These are phyloP conservation scores for Podospora bellae-mahoneyi DNA, from an alignment of 495 filamentous ascomycete species.

Conservation along the genomic window DNA sequence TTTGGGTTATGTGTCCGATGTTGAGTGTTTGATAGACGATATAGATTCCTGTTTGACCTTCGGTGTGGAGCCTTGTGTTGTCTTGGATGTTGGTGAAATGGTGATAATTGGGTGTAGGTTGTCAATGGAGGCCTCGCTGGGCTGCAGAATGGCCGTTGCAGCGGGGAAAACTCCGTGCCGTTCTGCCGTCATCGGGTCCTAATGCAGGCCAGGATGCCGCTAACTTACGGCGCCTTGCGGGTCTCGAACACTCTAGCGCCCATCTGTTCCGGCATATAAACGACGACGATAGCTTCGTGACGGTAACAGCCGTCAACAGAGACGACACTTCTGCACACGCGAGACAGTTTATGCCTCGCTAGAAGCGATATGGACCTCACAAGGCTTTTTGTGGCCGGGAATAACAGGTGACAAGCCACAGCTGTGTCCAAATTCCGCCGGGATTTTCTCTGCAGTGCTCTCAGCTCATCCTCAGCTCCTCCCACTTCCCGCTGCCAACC, in stretches of 20 bases:
- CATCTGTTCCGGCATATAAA: background rate
- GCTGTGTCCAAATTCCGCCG: background rate
- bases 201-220: conserved; percentile 1
- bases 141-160: background rate
- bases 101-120: background rate
- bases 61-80: background rate
- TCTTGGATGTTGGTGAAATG: background rate
- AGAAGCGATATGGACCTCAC: background rate
- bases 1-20: background rate
- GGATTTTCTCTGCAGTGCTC: background rate
- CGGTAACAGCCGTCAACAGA: background rate
- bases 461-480: background rate
- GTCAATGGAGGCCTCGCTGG: conserved; percentile 2
- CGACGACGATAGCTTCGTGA: background rate
- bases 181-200: background rate
- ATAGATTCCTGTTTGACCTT: background rate
- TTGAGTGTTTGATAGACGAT: background rate
- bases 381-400: background rate
- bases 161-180: background rate
- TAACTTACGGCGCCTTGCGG: background rate
- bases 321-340: background rate
- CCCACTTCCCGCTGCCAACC: background rate
- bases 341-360: background rate
- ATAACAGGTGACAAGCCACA: background rate
- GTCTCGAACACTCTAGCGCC: background rate